A percentile compares a stretch with the other conserved stretches of the same genome.
Conservation (phyloP, 768 basidiomycete genomes). For the Mrakia gelida region DNA sequence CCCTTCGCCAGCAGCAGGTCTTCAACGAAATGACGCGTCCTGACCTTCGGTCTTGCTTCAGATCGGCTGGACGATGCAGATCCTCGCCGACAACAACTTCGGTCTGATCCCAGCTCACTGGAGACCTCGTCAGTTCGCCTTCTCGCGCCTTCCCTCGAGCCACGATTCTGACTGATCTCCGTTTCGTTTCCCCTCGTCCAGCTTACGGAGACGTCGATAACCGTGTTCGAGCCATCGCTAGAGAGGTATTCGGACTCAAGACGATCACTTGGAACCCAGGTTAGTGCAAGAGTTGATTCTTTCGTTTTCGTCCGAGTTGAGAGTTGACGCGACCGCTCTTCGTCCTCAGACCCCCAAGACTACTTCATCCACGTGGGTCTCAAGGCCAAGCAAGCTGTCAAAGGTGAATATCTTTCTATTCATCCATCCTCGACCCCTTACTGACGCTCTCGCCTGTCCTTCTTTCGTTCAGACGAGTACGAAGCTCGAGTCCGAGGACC, state of each 20-base stretch:
- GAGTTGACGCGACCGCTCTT: not conserved
- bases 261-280: slow-evolving; percentile 77
- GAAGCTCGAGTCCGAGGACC: slow-evolving; percentile 38
- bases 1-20: not conserved
- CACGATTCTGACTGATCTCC: not conserved
- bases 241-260: slow-evolving; percentile 74
- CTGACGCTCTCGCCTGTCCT: not conserved
- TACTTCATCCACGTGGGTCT: slow-evolving; percentile 31
- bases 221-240: slow-evolving; percentile 78
- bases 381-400: not conserved
- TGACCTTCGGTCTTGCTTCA: not conserved
- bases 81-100: slow-evolving; percentile 74
- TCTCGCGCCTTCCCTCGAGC: not conserved
- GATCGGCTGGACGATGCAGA: slow-evolving; percentile 47
- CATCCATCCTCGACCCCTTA: not conserved
- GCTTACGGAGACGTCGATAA: slow-evolving; percentile 51
- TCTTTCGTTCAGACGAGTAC: not conserved
- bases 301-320: not conserved
- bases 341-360: slow-evolving; percentile 47
- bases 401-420: not conserved
- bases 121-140: slow-evolving; percentile 41
- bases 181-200: not conserved
- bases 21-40: not conserved
- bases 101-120: slow-evolving; percentile 70
- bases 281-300: not conserved